These are phyloP conservation scores for Cytospora leucostoma DNA, from an alignment of 2,329 filamentous ascomycete species.

Conservation along the genomic window DNA sequence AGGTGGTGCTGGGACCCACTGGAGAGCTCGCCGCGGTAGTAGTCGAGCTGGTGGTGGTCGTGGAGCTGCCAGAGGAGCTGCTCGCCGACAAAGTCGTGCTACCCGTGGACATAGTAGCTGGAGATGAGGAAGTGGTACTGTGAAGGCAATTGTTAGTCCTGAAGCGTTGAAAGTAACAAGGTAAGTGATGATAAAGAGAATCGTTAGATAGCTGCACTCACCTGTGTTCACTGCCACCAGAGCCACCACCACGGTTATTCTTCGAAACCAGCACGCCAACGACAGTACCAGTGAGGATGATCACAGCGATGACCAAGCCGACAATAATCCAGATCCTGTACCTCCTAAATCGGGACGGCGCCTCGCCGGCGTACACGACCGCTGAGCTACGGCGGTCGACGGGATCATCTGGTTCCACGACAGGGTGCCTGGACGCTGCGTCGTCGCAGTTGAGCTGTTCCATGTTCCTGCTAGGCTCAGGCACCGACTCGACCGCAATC, in stretches of 20 bases:
- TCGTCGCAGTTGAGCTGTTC: background rate
- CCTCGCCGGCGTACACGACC: constrained; percentile 19
- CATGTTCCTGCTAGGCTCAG: constrained; percentile 10
- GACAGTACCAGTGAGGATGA: constrained; percentile 7
- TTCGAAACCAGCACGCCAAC: constrained; percentile 18
- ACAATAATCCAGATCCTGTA: constrained; percentile 13
- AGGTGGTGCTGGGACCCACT: constrained; percentile 9
- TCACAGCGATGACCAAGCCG: background rate
- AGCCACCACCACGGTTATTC: background rate
- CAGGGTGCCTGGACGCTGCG: constrained; percentile 7
- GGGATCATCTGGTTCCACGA: constrained; percentile 21
- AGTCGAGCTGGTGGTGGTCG: background rate
- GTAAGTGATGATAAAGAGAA: no score
- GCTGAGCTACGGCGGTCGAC: constrained; percentile 19
- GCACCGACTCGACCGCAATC: constrained; percentile 5
- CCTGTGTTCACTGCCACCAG: background rate
- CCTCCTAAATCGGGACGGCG: constrained; percentile 12
- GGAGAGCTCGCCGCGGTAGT: background rate
- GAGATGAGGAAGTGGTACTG: background rate
- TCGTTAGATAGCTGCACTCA: background rate
- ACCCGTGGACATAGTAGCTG: background rate
- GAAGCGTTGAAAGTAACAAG: background rate
- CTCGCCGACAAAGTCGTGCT: background rate
- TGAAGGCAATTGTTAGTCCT: background rate
- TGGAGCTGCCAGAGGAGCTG: constrained; percentile 9